Percentiles rank a stretch among this genome's conserved stretches.
phyloP scores from a whole-genome alignment of 2,329 filamentous ascomycete species.

The Colletotrichum liaoningense region DNA sequence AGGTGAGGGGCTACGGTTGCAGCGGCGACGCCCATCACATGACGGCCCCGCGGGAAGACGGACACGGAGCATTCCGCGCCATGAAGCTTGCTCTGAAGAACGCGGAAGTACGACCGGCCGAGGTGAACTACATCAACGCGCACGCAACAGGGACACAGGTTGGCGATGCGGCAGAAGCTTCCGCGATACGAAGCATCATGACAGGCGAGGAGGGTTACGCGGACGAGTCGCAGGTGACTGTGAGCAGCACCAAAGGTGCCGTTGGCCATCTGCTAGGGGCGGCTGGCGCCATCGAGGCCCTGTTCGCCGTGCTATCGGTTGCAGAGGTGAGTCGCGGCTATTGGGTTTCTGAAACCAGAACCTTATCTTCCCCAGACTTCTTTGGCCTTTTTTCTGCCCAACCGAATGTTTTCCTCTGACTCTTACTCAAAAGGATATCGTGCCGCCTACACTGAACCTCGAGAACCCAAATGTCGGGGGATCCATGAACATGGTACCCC shows the following conservation, averaged over 20 bases:
- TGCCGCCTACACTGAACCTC: conserved; percentile 91
- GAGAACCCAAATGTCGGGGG: conserved; percentile 73
- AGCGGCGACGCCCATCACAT: conserved; percentile 94
- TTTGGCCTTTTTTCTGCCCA: not conserved
- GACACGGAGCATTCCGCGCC: conserved; percentile 81
- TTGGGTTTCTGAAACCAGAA: conserved; percentile 28
- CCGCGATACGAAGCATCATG: conserved; percentile 83
- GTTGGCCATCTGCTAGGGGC: conserved; percentile 92
- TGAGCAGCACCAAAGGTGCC: conserved; percentile 95
- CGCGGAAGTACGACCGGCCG: conserved; percentile 73
- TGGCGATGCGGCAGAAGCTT: conserved; percentile 89
- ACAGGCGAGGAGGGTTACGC: conserved; percentile 76
- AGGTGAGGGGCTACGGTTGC: conserved; percentile 88
- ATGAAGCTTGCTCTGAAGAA: conserved; percentile 87
- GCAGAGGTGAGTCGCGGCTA: conserved; percentile 70
- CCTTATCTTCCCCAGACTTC: conserved; percentile 25
- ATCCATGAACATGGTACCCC: conserved; percentile 87
- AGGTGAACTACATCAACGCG: conserved; percentile 93
- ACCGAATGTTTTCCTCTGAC: conserved; percentile 21
- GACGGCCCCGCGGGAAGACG: conserved; percentile 88
- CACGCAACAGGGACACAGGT: conserved; percentile 91
- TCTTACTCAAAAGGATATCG: conserved; percentile 66
- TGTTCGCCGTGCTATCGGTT: conserved; percentile 86
- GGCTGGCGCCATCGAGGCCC: conserved; percentile 88
- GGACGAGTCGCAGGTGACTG: conserved; percentile 74